A percentile compares a stretch with the other conserved stretches of the same genome.
Evolutionary conservation across 2,329 filamentous ascomycete genomes (phyloP).

Genomic region (Intubia oerlemansii): DNA sequence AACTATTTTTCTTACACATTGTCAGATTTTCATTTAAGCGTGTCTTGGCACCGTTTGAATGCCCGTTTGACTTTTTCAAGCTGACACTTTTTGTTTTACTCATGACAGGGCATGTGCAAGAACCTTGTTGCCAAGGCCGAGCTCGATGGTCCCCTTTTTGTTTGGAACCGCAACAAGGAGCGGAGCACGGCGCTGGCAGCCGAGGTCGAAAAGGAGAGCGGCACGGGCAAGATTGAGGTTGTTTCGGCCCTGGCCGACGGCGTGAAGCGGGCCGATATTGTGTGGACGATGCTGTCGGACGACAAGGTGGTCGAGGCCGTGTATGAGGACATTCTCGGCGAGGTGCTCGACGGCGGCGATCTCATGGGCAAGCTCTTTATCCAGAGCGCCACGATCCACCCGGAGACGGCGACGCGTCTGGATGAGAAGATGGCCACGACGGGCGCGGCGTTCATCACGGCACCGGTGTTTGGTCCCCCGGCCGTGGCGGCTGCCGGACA

Average conservation of each 20-base stretch:
- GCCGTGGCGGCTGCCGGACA: too few relatives aligned
- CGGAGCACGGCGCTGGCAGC: too few relatives aligned
- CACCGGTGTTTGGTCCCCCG: constrained; percentile 48
- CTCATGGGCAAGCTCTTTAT: constrained; percentile 58
- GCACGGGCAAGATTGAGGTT: too few relatives aligned
- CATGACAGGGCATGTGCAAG: constrained; percentile 54
- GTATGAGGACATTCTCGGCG: constrained; percentile 34
- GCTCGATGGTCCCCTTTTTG: constrained; percentile 46
- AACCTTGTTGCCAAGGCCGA: constrained; percentile 64
- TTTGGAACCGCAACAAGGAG: constrained; percentile 60
- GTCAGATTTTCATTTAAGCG: too few relatives aligned
- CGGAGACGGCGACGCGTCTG: constrained; percentile 51
- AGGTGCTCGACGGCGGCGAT: constrained; percentile 28
- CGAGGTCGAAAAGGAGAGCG: too few relatives aligned
- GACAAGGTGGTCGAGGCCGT: constrained; percentile 65
- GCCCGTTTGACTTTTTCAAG: too few relatives aligned
- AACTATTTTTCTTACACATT: too few relatives aligned
- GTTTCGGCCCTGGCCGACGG: too few relatives aligned
- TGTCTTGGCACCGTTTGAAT: too few relatives aligned
- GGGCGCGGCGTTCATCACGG: constrained; percentile 55
- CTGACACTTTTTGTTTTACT: background rate
- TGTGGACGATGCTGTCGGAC: constrained; percentile 66
- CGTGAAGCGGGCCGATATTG: constrained; percentile 58
- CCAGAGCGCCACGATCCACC: constrained; percentile 76
- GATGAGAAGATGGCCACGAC: constrained; percentile 32